Evolutionary conservation across 805 yeast species (phyloP).

Genomic region (Metschnikowia lunata): DNA sequence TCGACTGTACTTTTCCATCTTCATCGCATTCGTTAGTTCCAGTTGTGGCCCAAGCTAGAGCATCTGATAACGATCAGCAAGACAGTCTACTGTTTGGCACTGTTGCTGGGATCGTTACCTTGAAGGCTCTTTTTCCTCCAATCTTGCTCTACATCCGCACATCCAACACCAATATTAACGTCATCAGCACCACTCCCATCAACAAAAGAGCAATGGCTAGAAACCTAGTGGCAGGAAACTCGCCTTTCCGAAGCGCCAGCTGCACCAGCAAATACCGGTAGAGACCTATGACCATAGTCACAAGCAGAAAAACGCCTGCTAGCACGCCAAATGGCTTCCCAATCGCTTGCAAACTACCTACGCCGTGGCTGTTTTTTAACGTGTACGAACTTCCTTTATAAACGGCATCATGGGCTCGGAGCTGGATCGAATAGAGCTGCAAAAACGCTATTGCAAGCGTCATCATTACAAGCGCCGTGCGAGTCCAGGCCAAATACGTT

Average conservation of each 20-base stretch:
- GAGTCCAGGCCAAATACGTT: slow-evolving; percentile 60
- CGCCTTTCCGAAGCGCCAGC: slow-evolving; percentile 5
- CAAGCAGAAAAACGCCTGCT: slow-evolving; percentile 8
- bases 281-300: slow-evolving; percentile 6
- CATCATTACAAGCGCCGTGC: slow-evolving; percentile 55
- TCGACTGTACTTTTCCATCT: too few relatives aligned
- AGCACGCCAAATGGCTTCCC: slow-evolving; percentile 13
- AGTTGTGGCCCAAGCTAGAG: too few relatives aligned
- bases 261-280: slow-evolving; percentile 12
- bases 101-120: too few relatives aligned
- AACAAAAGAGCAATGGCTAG: slow-evolving; percentile 7
- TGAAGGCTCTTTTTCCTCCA: too few relatives aligned
- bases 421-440: slow-evolving; percentile 47
- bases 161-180: slow-evolving; percentile 11
- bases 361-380: neutral
- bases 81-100: too few relatives aligned
- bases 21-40: too few relatives aligned
- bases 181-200: slow-evolving; percentile 6
- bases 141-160: neutral
- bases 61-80: too few relatives aligned
- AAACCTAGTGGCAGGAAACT: slow-evolving; percentile 14
- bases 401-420: slow-evolving; percentile 12
- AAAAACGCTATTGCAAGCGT: slow-evolving; percentile 59
- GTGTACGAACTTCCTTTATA: neutral
- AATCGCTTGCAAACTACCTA: neutral